Evolutionary conservation across 2,329 filamentous ascomycete species (phyloP), one percentile per base, ranked within the genome.

Genomic region (Penicillium frequentans): DNA sequence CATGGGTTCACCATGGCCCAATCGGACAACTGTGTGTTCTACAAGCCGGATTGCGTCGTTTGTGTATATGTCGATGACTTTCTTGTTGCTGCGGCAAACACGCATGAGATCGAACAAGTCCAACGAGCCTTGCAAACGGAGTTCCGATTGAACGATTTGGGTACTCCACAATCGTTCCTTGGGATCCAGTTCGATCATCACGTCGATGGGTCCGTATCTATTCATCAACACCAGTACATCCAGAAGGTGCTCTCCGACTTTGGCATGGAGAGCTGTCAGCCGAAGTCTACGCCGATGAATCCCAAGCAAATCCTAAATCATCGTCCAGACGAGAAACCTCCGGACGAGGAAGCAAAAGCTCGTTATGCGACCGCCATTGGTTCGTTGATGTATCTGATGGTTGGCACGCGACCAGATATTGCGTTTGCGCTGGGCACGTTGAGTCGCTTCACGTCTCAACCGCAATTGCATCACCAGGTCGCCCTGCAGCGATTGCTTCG

Each of bases 371-470:
- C 53, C 26, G 53, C 46, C n/a, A 50, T 55, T 37, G 19, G 46
- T 35, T 55, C 54, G 31, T 29, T 55, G 13, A 58, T 55, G 53
- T 58, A 55, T 48, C 44, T 58, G 19, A 55, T 58, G 49, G 49
- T 58, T 21, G 45, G 49, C 13, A 53, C 49, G 10, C 49, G 52
- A 19, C 48, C 52, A 7, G 48, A 58, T 29, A 55, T 58, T 19
- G 48, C 44, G 21, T 55, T 55, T 52, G 39, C 45, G 21, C 42
- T 57, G 23, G 48, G 56, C 4, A 52, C 19, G 23, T 55, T 49
- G 27, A 55, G 56, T 58, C 56, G 56, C 47, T 58, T 58, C 56
- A 52, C 44, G 29, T 52, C 48, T 29, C 35, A 52, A 23, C 52
- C 56, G 11, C 52, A 58, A 48, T 54, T 33, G 27, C 56, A 58